These are phyloP conservation scores for Talaromyces sp. DNA, from an alignment of 2,329 filamentous ascomycete genomes.

Conservation along the genomic window DNA sequence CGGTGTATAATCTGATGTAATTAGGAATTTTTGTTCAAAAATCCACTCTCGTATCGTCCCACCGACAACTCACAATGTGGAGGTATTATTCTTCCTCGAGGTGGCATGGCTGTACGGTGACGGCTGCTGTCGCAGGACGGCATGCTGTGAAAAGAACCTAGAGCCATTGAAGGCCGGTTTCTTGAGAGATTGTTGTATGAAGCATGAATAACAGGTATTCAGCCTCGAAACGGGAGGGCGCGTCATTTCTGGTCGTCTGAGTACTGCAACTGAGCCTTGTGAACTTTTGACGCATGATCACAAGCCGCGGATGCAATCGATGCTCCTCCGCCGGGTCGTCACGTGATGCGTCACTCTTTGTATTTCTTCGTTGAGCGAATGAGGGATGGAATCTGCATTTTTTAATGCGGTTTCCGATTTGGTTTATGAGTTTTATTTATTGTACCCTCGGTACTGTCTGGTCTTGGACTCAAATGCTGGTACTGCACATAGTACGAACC, in stretches of 20 bases:
- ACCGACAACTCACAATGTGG: slow-evolving; percentile 43
- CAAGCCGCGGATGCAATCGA: background rate
- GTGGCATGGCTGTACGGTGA: slow-evolving; percentile 29
- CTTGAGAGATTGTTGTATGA: slow-evolving; percentile 8
- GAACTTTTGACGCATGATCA: background rate
- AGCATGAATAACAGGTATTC: background rate
- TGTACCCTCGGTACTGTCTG: too few relatives aligned
- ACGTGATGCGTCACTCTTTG: background rate
- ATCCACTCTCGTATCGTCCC: too few relatives aligned
- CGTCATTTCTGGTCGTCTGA: background rate
- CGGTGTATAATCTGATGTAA: slow-evolving; percentile 58
- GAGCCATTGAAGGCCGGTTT: slow-evolving; percentile 13
- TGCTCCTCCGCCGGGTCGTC: background rate
- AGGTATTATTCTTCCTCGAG: slow-evolving; percentile 46
- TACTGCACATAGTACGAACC: background rate
- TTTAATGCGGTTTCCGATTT: too few relatives aligned
- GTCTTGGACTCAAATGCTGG: too few relatives aligned
- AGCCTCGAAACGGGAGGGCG: background rate
- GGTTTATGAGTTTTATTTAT: too few relatives aligned
- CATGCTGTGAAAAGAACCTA: slow-evolving; percentile 30
- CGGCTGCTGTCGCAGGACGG: slow-evolving; percentile 19
- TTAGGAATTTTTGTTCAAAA: too few relatives aligned
- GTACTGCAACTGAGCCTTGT: background rate
- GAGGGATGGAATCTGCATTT: background rate
- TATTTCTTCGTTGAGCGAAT: background rate